Evolutionary conservation across 768 basidiomycete species (phyloP).

Genomic region (Xerocomus potaroensis): DNA sequence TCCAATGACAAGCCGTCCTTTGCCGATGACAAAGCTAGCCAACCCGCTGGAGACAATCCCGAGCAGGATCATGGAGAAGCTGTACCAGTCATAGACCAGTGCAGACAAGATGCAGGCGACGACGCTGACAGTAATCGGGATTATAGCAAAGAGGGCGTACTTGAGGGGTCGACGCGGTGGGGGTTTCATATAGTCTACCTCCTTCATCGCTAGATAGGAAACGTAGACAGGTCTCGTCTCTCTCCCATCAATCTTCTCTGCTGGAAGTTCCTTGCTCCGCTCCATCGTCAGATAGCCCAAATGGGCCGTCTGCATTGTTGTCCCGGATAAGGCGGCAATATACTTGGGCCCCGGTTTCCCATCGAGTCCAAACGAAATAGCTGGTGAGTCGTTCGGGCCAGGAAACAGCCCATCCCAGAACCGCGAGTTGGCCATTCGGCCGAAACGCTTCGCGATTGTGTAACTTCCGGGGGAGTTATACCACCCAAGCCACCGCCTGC

Average conservation of each 20-base stretch:
- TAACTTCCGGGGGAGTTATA: conserved; percentile 36
- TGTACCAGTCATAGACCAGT: conserved; percentile 28
- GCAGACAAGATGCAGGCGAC: conserved; percentile 20
- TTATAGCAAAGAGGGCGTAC: conserved; percentile 6
- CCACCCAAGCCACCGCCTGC: conserved; percentile 34
- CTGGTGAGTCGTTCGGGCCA: conserved; percentile 7
- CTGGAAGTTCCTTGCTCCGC: conserved; percentile 6
- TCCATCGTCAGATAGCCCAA: conserved; percentile 21
- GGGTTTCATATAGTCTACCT: conserved; percentile 1
- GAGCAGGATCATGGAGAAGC: conserved; percentile 29
- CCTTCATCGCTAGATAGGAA: conserved; percentile 11
- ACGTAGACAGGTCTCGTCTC: conserved; percentile 16
- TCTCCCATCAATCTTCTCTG: conserved; percentile 19
- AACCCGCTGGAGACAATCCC: conserved; percentile 28
- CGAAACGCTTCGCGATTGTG: conserved; percentile 29
- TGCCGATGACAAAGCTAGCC: conserved; percentile 24
- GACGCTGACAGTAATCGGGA: conserved; percentile 24
- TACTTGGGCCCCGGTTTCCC: conserved; percentile 28
- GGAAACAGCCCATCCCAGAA: too few species aligned
- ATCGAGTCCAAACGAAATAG: conserved; percentile 25
- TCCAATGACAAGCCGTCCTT: conserved; percentile 19
- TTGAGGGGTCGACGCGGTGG: conserved; percentile 5
- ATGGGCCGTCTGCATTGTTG: conserved; percentile 19
- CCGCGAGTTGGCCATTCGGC: conserved; percentile 24
- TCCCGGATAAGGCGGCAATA: conserved; percentile 24